These are phyloP conservation scores for Cryptococcus amylolentus DNA, from an alignment of 1,284 basidiomycete genomes.

Conservation along the genomic window DNA sequence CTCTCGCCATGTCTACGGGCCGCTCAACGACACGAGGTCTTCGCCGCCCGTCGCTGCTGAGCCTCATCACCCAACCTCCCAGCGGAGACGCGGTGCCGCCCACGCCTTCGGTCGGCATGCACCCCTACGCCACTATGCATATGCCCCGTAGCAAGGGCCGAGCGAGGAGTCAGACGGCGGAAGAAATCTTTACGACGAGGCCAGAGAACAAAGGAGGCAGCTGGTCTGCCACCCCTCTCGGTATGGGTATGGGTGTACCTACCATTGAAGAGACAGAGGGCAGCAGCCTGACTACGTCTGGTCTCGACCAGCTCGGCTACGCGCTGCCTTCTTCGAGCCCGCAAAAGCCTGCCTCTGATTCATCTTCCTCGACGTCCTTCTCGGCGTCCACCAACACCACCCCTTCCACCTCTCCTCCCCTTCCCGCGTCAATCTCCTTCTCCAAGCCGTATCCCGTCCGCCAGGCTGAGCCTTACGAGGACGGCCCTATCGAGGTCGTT, in stretches of 20 bases:
- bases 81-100: conserved; percentile 22
- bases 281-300: neutral
- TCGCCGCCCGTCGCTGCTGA: conserved; percentile 35
- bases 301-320: conserved; percentile 4
- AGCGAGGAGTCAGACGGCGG: conserved; percentile 30
- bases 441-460: conserved; percentile 9
- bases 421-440: conserved; percentile 9
- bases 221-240: conserved; percentile 17
- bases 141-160: conserved; percentile 16
- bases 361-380: conserved; percentile 7
- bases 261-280: conserved; percentile 25
- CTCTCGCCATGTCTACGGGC: conserved; percentile 21
- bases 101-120: conserved; percentile 22
- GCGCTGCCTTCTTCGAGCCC: conserved; percentile 8
- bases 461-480: conserved; percentile 60
- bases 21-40: conserved; percentile 14
- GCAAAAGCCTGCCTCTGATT: conserved; percentile 27
- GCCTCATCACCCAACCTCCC: conserved; percentile 36
- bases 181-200: conserved; percentile 6
- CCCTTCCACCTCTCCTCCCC: conserved; percentile 26
- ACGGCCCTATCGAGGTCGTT: conserved; percentile 83
- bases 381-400: conserved; percentile 17
- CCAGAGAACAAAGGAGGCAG: conserved; percentile 9
- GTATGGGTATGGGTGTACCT: conserved; percentile 14
- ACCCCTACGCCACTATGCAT: conserved; percentile 20